These are phyloP conservation scores for Epichloe amarillans DNA, from an alignment of 2,329 filamentous ascomycete genomes.

Conservation along the genomic window DNA sequence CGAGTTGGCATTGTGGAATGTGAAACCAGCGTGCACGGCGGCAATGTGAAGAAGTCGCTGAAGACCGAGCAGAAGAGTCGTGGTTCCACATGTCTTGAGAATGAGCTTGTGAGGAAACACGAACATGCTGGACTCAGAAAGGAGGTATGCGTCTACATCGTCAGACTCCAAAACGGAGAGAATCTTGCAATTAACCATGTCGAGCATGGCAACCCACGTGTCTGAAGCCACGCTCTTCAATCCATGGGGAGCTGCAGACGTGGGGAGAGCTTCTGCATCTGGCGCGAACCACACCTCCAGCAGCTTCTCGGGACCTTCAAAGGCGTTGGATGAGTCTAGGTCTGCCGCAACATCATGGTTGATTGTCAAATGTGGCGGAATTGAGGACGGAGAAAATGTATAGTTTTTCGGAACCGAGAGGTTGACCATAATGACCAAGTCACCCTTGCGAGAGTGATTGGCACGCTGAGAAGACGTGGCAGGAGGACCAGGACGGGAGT, in stretches of 20 bases:
- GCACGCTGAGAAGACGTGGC: not conserved
- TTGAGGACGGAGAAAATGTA: constrained; percentile 69
- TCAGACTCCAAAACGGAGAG: constrained; percentile 88
- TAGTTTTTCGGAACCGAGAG: constrained; percentile 68
- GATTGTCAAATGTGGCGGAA: constrained; percentile 84
- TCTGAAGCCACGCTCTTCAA: constrained; percentile 76
- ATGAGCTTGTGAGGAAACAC: constrained; percentile 99
- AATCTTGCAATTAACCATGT: constrained; percentile 97
- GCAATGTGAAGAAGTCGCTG: constrained; percentile 89
- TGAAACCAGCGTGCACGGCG: constrained; percentile 76
- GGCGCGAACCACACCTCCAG: constrained; percentile 97
- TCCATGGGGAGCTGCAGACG: constrained; percentile 57
- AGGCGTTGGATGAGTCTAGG: constrained; percentile 89
- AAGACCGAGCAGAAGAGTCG: constrained; percentile 78
- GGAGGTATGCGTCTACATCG: constrained; percentile 86
- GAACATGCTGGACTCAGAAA: constrained; percentile 99
- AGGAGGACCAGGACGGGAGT: not conserved
- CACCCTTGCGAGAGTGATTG: not conserved
- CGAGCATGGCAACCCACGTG: constrained; percentile 91
- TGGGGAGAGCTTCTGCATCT: constrained; percentile 58
- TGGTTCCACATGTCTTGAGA: constrained; percentile 95
- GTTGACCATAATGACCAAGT: constrained; percentile 52
- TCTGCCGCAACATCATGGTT: constrained; percentile 90
- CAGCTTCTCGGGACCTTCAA: constrained; percentile 96
- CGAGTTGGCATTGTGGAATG: constrained; percentile 57